Conservation (phyloP, 2,329 filamentous ascomycete genomes). For the Venturia nashicola region DNA sequence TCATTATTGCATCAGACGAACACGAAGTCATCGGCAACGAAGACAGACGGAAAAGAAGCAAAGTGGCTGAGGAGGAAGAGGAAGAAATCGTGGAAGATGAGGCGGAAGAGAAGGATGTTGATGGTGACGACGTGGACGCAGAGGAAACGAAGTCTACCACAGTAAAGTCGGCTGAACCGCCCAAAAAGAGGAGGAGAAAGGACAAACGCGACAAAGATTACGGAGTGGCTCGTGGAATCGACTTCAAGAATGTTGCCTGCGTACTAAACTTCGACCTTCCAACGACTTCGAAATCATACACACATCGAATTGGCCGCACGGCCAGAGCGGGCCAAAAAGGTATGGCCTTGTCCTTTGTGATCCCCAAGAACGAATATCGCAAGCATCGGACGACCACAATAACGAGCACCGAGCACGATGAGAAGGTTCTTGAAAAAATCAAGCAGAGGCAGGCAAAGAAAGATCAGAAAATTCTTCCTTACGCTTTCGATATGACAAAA, state of each 20-base stretch:
- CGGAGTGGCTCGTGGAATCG: slow-evolving; percentile 88
- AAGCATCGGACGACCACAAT: slow-evolving; percentile 84
- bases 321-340: slow-evolving; percentile 82
- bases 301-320: slow-evolving; percentile 91
- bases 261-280: slow-evolving; percentile 98
- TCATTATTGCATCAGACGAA: slow-evolving; percentile 92
- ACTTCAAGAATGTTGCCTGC: slow-evolving; percentile 89
- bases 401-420: slow-evolving; percentile 65
- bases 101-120: slow-evolving; percentile 16
- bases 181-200: slow-evolving; percentile 50
- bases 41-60: slow-evolving; percentile 18
- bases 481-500: slow-evolving; percentile 88
- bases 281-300: slow-evolving; percentile 77
- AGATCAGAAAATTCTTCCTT: slow-evolving; percentile 74
- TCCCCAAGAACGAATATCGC: slow-evolving; percentile 68
- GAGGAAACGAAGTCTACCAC: slow-evolving; percentile 25
- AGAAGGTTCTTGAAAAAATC: slow-evolving; percentile 72
- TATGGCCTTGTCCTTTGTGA: slow-evolving; percentile 90
- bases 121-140: slow-evolving; percentile 18
- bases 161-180: slow-evolving; percentile 15
- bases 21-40: slow-evolving; percentile 63
- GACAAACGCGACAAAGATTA: slow-evolving; percentile 62
- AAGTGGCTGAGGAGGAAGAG: slow-evolving; percentile 16
- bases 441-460: slow-evolving; percentile 64
- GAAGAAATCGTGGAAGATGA: slow-evolving; percentile 13